Evolutionary conservation across 140 eudicot species (phyloP).

Genomic region (Erigeron philadelphicus): DNA sequence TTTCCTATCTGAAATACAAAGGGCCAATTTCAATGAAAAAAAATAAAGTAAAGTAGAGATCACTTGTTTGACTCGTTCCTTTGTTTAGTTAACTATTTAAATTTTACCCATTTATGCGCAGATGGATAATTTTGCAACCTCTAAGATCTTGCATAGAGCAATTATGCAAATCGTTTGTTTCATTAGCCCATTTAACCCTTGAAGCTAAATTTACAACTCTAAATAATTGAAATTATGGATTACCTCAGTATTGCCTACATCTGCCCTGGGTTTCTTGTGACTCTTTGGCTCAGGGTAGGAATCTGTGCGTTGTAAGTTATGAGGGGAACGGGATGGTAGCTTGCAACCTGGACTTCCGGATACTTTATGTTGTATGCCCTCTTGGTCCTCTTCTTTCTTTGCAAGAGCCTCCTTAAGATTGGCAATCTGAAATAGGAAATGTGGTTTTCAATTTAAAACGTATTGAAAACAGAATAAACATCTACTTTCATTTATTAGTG

Average conservation of each 20-base stretch:
- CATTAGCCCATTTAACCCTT: background rate
- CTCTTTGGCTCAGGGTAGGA: conserved; percentile 33
- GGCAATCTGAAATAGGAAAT: conserved; percentile 57
- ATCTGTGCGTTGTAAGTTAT: conserved; percentile 38
- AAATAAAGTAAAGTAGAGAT: conserved; percentile 11
- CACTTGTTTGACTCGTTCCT: background rate
- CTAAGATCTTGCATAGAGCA: conserved; percentile 10
- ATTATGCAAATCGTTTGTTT: background rate
- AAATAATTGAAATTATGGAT: conserved; percentile 1
- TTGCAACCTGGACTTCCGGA: conserved; percentile 68
- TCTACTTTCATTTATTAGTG: background rate
- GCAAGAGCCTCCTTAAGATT: conserved; percentile 85
- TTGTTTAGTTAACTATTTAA: too few relatives aligned
- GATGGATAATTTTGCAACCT: background rate
- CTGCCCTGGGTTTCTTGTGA: conserved; percentile 65
- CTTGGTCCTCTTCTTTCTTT: conserved; percentile 62
- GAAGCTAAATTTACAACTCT: background rate
- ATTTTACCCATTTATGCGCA: background rate
- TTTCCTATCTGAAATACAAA: conserved; percentile 36
- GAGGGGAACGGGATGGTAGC: conserved; percentile 50
- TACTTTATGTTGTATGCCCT: conserved; percentile 35
- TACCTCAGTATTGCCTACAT: conserved; percentile 79
- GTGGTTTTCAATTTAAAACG: background rate
- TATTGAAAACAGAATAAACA: conserved; percentile 9
- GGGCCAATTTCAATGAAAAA: conserved; percentile 7